Evolutionary conservation across 2,329 filamentous ascomycete species (phyloP), one percentile per base, ranked within the genome.

Genomic region (Fusarium domesticum): DNA sequence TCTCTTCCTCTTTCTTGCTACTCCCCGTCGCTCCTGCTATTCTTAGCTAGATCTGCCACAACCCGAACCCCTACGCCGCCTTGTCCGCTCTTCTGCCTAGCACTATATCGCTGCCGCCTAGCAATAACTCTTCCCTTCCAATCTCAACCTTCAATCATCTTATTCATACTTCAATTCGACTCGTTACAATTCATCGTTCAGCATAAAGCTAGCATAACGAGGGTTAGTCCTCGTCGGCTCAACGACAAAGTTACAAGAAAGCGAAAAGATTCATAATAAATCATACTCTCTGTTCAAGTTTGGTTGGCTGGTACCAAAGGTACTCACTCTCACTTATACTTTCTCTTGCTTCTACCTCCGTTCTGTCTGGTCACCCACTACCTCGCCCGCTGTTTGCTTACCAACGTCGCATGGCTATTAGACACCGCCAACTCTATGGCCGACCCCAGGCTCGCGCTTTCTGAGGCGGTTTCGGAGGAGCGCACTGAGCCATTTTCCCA

Each of bases 401-500:
- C 57, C 56, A 56, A 49, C 45, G 41, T 43, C 48, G 35, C 39
- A 57, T 64, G 62, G 60, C 57, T 54, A 54, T 56, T 54, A 62
- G 60, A 53, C 53, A 59, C 47, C 46, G 43, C 45, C 49, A 53
- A 47, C 40, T 57, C 55, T 36, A 79, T 79, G 76, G 68, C 67
- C 56, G 74, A 77, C 51, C 64, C 67, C 52, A 71, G 64, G 54
- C 54, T 61, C 45, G 65, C 61, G 58, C 57, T 62, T 53, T 69
- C 66, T 34, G 63, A 67, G 49, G 66, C 60, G 51, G 58, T 60
- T 50, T 70, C 70, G 48, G 69, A 72, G 57, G 77, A 81, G 66
- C 75, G 71, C 64, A 82, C 78, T 36, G 77, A 81, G 64, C 76
- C 77, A 8, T 78, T 80, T 54, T 77, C 78, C 8, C 70, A 78